These are phyloP conservation scores for Alternaria sp. DNA, from an alignment of 2,329 filamentous ascomycete species.

Conservation along the genomic window DNA sequence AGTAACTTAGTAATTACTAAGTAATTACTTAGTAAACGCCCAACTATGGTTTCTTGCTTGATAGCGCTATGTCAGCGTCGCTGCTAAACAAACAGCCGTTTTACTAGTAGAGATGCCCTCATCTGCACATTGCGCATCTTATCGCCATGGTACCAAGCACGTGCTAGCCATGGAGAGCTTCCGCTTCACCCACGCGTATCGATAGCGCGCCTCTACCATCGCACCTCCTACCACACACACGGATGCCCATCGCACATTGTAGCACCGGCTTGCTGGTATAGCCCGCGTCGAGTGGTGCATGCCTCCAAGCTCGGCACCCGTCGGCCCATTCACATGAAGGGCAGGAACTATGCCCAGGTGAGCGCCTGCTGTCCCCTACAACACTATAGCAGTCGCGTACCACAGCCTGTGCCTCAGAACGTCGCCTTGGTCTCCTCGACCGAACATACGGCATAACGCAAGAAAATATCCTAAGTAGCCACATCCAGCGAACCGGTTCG, in stretches of 20 bases:
- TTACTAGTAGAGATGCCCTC: neutral
- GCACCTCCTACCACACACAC: neutral
- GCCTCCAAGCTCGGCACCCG: constrained; percentile 6
- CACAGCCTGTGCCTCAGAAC: neutral
- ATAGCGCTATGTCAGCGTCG: neutral
- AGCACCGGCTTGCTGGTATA: neutral
- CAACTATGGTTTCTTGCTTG: no score
- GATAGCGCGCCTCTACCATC: neutral
- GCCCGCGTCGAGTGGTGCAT: neutral
- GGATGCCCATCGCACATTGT: neutral
- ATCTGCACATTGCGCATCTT: neutral
- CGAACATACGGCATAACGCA: neutral
- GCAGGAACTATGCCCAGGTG: neutral
- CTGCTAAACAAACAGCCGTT: neutral
- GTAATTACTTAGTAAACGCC: no score
- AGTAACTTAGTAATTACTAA: no score
- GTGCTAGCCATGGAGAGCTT: neutral
- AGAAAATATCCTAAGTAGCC: neutral
- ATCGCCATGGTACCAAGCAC: neutral
- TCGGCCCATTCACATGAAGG: constrained; percentile 9
- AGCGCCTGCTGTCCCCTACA: neutral
- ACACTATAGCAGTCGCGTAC: neutral
- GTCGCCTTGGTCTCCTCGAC: neutral
- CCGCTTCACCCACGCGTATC: neutral
- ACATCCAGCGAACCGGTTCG: neutral